Evolutionary conservation across 768 basidiomycete genomes (phyloP).

Genomic region (Agaricus sinodeliciosus): DNA sequence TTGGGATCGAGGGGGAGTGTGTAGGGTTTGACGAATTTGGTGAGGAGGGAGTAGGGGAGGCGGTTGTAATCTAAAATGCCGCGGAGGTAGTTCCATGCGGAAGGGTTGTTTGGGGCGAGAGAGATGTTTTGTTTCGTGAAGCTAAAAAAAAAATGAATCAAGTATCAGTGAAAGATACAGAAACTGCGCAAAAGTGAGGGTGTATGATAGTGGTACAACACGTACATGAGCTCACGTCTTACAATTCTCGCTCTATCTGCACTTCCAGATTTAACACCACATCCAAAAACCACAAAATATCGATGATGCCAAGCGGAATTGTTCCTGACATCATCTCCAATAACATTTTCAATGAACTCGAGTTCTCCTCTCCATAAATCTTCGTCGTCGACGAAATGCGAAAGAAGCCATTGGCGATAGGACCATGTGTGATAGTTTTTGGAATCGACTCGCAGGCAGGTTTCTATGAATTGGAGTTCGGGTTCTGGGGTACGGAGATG

Average conservation of each 20-base stretch:
- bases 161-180: neutral
- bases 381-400: slow-evolving; percentile 69
- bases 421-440: slow-evolving; percentile 99
- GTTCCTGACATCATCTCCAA: slow-evolving; percentile 78
- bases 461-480: slow-evolving; percentile 79
- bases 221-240: slow-evolving; percentile 72
- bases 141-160: slow-evolving; percentile 27
- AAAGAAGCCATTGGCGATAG: slow-evolving; percentile 91
- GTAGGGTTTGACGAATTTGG: slow-evolving; percentile 62
- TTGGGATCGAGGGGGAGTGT: slow-evolving; percentile 28
- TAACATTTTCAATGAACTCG: slow-evolving; percentile 64
- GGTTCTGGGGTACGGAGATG: slow-evolving; percentile 42
- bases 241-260: slow-evolving; percentile 53
- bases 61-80: slow-evolving; percentile 65
- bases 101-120: slow-evolving; percentile 86
- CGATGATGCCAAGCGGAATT: slow-evolving; percentile 98
- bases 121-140: slow-evolving; percentile 82
- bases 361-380: slow-evolving; percentile 69
- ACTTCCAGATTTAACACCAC: slow-evolving; percentile 55
- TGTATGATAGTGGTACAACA: slow-evolving; percentile 12
- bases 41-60: slow-evolving; percentile 48
- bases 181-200: too few species aligned
- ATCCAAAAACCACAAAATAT: slow-evolving; percentile 79
- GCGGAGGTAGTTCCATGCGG: slow-evolving; percentile 96
- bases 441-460: slow-evolving; percentile 63